A percentile compares a stretch with the other conserved stretches of the same genome.
Conservation (phyloP, 2,329 filamentous ascomycete genomes). For the Microcera coccophila region DNA sequence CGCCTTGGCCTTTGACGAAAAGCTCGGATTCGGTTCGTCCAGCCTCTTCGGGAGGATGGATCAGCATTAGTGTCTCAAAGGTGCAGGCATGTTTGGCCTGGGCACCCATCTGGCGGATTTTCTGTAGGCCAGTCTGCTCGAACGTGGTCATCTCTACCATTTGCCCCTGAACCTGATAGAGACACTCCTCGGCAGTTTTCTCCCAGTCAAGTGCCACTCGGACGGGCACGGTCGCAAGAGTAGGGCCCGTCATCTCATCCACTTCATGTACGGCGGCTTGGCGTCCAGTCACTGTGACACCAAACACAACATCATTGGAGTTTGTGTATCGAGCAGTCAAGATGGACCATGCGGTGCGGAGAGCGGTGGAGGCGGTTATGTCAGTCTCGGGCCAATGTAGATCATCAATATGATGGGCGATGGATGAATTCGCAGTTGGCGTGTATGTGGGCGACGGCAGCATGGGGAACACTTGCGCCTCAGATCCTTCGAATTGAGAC, state of each 20-base stretch:
- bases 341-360: background rate
- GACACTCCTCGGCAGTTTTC: background rate
- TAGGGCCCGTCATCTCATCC: background rate
- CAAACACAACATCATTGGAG: background rate
- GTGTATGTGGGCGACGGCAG: background rate
- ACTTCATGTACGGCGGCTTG: background rate
- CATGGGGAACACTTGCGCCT: background rate
- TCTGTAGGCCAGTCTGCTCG: background rate
- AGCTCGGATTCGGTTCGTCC: background rate
- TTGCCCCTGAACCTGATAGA: background rate
- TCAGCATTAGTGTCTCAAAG: background rate
- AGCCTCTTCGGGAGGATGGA: background rate
- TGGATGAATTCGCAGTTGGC: background rate
- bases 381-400: background rate
- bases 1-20: no score
- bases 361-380: background rate
- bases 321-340: background rate
- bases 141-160: background rate
- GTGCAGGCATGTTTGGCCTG: background rate
- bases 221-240: background rate
- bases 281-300: background rate
- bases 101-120: background rate
- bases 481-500: background rate
- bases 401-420: conserved; percentile 2
- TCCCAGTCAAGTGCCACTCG: background rate